Evolutionary conservation across 148 eudicot species (phyloP).

Genomic region (Spergularia marina): DNA sequence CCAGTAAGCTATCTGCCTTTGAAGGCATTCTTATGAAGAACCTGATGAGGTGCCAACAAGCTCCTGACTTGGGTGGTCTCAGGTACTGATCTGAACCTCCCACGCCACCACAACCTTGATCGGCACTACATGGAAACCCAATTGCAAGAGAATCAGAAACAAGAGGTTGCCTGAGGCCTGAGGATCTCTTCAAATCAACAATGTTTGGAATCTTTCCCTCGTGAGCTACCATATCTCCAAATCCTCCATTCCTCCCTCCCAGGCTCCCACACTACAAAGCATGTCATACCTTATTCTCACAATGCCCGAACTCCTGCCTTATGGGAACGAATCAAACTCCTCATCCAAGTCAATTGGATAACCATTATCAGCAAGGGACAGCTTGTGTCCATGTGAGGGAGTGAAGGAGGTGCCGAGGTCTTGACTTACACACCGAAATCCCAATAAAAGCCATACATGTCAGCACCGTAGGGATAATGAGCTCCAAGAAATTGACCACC

Average conservation of each 20-base stretch:
- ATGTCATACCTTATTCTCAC: slow-evolving; percentile 80
- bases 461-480: slow-evolving; percentile 52
- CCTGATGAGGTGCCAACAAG: slow-evolving; percentile 63
- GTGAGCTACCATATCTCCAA: slow-evolving; percentile 93
- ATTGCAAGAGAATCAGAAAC: slow-evolving; percentile 61
- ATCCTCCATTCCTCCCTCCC: slow-evolving; percentile 67
- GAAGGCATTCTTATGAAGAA: slow-evolving; percentile 92
- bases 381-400: slow-evolving; percentile 77
- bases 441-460: slow-evolving; percentile 47
- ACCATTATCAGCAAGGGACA: slow-evolving; percentile 57
- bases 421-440: slow-evolving; percentile 52
- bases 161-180: slow-evolving; percentile 52
- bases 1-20: slow-evolving; percentile 65
- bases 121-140: slow-evolving; percentile 76
- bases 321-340: slow-evolving; percentile 82
- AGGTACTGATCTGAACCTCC: slow-evolving; percentile 50
- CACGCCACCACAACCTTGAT: slow-evolving; percentile 66
- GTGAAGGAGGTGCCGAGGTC: slow-evolving; percentile 61
- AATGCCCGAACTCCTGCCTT: slow-evolving; percentile 51
- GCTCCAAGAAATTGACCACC: slow-evolving; percentile 57
- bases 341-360: slow-evolving; percentile 76
- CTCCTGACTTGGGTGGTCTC: slow-evolving; percentile 83
- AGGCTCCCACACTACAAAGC: slow-evolving; percentile 80
- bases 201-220: slow-evolving; percentile 77
- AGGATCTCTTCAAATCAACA: slow-evolving; percentile 91